Evolutionary conservation across 1,284 basidiomycete genomes (phyloP).

Genomic region (Pseudozyma tsukubaensis): DNA sequence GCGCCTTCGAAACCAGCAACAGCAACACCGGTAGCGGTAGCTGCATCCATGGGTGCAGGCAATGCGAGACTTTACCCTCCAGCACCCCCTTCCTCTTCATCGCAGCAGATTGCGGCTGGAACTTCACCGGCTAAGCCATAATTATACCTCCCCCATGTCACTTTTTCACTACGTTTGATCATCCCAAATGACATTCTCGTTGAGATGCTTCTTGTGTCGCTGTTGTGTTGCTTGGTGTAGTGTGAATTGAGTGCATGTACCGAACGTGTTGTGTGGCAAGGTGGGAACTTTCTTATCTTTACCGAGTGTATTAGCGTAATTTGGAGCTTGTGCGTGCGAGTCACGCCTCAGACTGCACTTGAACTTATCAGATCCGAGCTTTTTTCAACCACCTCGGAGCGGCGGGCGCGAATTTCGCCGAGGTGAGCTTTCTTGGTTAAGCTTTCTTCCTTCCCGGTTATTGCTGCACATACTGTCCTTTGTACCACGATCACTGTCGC

Average conservation of each 20-base stretch:
- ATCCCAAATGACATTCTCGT: background rate
- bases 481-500: background rate
- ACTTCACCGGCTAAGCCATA: conserved; percentile 7
- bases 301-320: too few species aligned
- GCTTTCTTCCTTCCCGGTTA: too few species aligned
- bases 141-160: background rate
- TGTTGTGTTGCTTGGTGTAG: background rate
- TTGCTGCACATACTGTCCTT: too few species aligned
- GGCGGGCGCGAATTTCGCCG: conserved; percentile 6
- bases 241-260: background rate
- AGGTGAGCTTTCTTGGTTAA: background rate
- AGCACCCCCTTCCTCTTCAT: too few species aligned
- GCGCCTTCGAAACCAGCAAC: conserved; percentile 8
- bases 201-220: background rate
- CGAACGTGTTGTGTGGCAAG: too few species aligned
- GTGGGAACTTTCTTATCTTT: too few species aligned
- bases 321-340: too few species aligned
- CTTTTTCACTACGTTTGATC: background rate
- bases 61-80: conserved; percentile 35
- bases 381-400: background rate
- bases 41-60: conserved; percentile 21
- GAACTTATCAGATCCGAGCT: conserved; percentile 7
- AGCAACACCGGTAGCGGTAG: conserved; percentile 35
- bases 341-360: too few species aligned
- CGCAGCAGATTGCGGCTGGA: conserved; percentile 1